Conservation (phyloP, 1,139 yeast species). For the Candida glucosophila region DNA sequence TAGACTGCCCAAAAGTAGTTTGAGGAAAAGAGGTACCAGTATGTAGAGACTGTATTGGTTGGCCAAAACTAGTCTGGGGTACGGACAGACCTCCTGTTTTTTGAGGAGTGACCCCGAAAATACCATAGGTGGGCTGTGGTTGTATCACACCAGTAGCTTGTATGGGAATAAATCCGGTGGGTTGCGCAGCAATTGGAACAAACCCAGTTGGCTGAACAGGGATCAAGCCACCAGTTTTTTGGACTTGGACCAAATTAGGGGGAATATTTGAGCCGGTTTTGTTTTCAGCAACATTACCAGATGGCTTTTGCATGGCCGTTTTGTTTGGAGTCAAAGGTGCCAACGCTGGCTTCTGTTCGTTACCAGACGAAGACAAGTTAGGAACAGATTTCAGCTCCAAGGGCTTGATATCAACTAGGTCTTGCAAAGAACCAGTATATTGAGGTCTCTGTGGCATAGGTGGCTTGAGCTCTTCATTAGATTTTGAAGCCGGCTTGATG, state of each 20-base stretch:
- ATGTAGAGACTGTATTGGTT: constrained; percentile 12
- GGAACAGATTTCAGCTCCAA: constrained; percentile 37
- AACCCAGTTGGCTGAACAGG: constrained; percentile 48
- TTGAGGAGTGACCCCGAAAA: too few species aligned
- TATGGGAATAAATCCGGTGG: constrained; percentile 44
- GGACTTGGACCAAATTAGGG: constrained; percentile 29
- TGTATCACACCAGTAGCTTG: constrained; percentile 47
- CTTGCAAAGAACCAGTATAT: constrained; percentile 81
- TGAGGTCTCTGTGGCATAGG: constrained; percentile 31
- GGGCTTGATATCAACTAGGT: constrained; percentile 71
- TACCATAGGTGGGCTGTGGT: constrained; percentile 29
- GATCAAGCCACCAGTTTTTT: constrained; percentile 42
- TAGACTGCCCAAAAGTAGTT: too few species aligned
- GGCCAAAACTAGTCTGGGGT: constrained; percentile 39
- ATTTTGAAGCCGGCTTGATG: constrained; percentile 67
- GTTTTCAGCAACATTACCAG: constrained; percentile 13
- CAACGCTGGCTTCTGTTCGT: constrained; percentile 21
- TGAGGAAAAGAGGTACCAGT: constrained; percentile 36
- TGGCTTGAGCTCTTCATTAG: constrained; percentile 29
- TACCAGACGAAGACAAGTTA: constrained; percentile 4
- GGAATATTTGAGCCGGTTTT: constrained; percentile 32
- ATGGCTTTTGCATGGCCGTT: constrained; percentile 26
- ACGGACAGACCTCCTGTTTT: constrained; percentile 37
- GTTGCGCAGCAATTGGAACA: constrained; percentile 22
- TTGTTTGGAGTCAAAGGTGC: constrained; percentile 46